phyloP scores from a whole-genome alignment of 345 rosid species.

The Garcia nutans region DNA sequence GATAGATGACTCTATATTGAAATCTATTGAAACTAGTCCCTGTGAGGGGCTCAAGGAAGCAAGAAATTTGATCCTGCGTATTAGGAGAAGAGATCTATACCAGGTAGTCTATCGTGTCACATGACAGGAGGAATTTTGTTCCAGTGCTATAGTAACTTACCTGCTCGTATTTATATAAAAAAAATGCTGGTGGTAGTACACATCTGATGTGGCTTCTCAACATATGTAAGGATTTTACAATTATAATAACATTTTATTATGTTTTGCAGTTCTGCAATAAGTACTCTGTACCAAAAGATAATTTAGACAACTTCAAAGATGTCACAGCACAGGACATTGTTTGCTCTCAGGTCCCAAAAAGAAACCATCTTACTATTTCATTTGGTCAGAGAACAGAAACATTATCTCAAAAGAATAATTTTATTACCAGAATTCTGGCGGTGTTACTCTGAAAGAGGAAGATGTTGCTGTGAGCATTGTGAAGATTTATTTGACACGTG shows the following conservation, averaged over 20 bases:
- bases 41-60: conserved; percentile 25
- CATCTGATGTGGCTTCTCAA: neutral
- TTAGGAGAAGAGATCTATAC: conserved; percentile 31
- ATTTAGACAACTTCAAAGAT: conserved; percentile 40
- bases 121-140: neutral
- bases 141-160: neutral
- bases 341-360: conserved; percentile 46
- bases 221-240: neutral
- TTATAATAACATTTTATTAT: neutral
- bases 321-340: conserved; percentile 48
- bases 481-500: conserved; percentile 52
- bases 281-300: conserved; percentile 45
- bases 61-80: conserved; percentile 25
- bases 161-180: neutral
- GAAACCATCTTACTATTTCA: neutral
- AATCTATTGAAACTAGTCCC: conserved; percentile 19
- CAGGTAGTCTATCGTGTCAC: conserved; percentile 9
- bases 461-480: conserved; percentile 44
- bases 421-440: conserved; percentile 30
- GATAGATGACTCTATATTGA: conserved; percentile 33
- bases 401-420: conserved; percentile 13
- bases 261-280: conserved; percentile 50
- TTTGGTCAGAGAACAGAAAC: conserved; percentile 6
- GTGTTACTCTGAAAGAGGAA: conserved; percentile 40
- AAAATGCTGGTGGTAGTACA: neutral